Base-by-base conservation (phyloP, 2,329 filamentous ascomycete species). In the Ceratocystis harringtonii region DNA sequence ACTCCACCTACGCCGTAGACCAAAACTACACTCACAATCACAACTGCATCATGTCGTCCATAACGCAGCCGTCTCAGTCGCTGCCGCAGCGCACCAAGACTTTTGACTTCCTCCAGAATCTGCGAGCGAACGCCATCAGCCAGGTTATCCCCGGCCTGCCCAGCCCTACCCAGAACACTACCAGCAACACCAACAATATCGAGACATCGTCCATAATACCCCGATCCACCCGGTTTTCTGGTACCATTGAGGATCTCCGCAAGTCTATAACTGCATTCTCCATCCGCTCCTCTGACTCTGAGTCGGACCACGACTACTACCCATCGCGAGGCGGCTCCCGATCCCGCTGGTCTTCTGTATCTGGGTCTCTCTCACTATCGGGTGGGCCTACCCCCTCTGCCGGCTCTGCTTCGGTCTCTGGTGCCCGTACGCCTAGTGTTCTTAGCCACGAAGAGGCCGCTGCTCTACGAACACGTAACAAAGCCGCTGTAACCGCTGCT, bases 211-310 rank as follows among this genome's bases (percentile, higher is more conserved):
- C n/a, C 45, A 52, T 55, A 22, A 60, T 63, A 25, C 63, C 66
- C 32, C 66, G 66, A 41, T 65, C 66, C 10, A 36, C 63, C 19
- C 66, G 66, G 17, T 65, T 67, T 28, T 67, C 66, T 5, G 61
- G 32, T 7, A 68, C 64, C n/a, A 60, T 68, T 25, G 68, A 69
- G 28, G 67, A 69, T 32, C 61, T 69, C 55, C 66, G 68, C 64
- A 63, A 68, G 45, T 69, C 68, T 15, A 68, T 69, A 52, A 64
- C 65, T 28, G 64, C 62, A 19, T 67, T 67, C 41, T 67, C 66
- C n/a, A 67, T 67, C 41, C 44, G 43, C 19, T 67, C 66, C 3
- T 67, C 50, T n/a, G 65, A 67, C 48, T 67, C 65, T 6, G 65
- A 67, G 30, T 62, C 66, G 5, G 63, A 67, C 41, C 60, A 60